Conservation (phyloP, 1,284 basidiomycete genomes). For the Ceratorhiza oryzae-sativae region DNA sequence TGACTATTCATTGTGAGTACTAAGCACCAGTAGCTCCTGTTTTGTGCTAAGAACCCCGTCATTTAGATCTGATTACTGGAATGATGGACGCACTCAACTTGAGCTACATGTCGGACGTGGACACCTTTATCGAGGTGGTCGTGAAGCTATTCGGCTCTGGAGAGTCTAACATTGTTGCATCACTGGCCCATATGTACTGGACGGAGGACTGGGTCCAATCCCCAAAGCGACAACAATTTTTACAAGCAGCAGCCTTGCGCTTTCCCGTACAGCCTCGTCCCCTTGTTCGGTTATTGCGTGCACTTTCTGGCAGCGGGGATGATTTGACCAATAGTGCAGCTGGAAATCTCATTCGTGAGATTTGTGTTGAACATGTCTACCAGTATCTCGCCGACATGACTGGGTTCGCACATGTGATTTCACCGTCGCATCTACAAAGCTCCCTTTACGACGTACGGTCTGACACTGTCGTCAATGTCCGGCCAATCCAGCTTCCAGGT, state of each 20-base stretch:
- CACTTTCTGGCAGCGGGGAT: slow-evolving; percentile 71
- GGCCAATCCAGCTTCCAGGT: slow-evolving; percentile 75
- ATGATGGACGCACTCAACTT: slow-evolving; percentile 76
- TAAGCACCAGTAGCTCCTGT: background rate
- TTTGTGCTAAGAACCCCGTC: slow-evolving; percentile 32
- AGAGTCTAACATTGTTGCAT: slow-evolving; percentile 69
- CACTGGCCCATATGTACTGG: slow-evolving; percentile 82
- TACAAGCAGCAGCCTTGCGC: slow-evolving; percentile 79
- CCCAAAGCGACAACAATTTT: slow-evolving; percentile 70
- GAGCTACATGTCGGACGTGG: slow-evolving; percentile 75
- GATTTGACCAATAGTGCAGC: slow-evolving; percentile 49
- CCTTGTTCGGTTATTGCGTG: slow-evolving; percentile 73
- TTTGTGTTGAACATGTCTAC: slow-evolving; percentile 71
- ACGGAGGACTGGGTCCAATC: slow-evolving; percentile 65
- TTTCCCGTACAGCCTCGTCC: slow-evolving; percentile 81
- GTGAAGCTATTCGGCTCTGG: slow-evolving; percentile 80
- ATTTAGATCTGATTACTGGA: slow-evolving; percentile 69
- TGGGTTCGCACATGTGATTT: slow-evolving; percentile 77
- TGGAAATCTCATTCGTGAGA: slow-evolving; percentile 49
- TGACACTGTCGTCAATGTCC: slow-evolving; percentile 68
- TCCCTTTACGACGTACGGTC: slow-evolving; percentile 72
- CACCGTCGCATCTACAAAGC: slow-evolving; percentile 59
- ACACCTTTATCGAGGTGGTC: slow-evolving; percentile 77
- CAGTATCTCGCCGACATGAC: slow-evolving; percentile 75
- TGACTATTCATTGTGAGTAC: slow-evolving; percentile 77